Evolutionary conservation across 192 early-diverging fungal genomes (phyloP), one percentile per base, ranked within the genome.

Genomic region (Dissophora globulifera): DNA sequence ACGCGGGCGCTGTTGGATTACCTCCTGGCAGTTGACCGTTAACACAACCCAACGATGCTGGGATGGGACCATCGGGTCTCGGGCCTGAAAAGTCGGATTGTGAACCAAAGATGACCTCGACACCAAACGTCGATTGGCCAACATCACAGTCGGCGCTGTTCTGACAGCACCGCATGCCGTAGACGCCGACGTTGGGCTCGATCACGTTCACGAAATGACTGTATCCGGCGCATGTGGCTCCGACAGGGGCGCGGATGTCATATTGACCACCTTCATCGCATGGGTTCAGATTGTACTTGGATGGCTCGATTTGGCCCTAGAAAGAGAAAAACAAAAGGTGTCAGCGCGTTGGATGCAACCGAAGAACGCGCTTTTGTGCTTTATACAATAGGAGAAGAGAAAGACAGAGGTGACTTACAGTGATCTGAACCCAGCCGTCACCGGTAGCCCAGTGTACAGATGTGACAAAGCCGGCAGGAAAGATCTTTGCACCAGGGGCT

Each of bases 141-240:
- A 66, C 62, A 32, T 50, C 57, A 19, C 57, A 67, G 22, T 79
- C 58, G n/a, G 41, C 64, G n/a, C 22, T 45, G 56, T 69, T 58
- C 26, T 72, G 48, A 41, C 83, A 85, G 67, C 83, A 85, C 25
- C 67, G 69, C 62, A 85, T 85, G 55, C 81, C 82, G 55, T 83
- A 85, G 16, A 58, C 62, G 23, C 65, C 58, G 40, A 65, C 50
- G 0, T 27, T 43, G 43, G 83, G 81, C 43, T 82, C 83, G 46
- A 85, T 61, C 30, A 85, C 53, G 26, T 78, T 79, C 12, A 85
- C 83, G 52, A 85, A 85, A 22, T 76, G 32, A 4, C 30, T 25
- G 49, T 67, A 82, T 8, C 79, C 81, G 5, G 72, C 59, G 45
- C 83, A 85, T 26, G 62, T 46, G 22, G 83, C 81, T 23, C 68